phyloP scores from a whole-genome alignment of 2,329 filamentous ascomycete species.

The Teratosphaeria epicoccoides region DNA sequence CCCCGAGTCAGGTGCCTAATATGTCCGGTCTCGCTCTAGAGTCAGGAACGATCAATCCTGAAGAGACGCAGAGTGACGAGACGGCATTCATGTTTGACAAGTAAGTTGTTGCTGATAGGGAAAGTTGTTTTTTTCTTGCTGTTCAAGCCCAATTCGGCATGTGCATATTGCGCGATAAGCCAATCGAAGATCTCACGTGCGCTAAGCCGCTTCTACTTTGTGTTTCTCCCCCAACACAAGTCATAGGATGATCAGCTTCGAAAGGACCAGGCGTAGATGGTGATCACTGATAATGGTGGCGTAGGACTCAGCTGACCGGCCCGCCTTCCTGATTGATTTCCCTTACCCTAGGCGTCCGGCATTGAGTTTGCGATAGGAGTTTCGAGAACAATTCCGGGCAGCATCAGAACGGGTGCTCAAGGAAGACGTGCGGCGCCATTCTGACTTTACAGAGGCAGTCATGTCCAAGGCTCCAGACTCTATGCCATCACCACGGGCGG shows the following conservation, averaged over 20 bases:
- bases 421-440: background rate
- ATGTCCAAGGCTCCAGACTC: conserved; percentile 4
- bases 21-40: no score
- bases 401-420: background rate
- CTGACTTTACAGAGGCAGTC: background rate
- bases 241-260: background rate
- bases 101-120: background rate
- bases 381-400: background rate
- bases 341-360: background rate
- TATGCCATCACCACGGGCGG: conserved; percentile 4
- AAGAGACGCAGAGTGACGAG: background rate
- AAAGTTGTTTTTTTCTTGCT: background rate
- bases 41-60: no score
- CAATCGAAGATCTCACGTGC: no score
- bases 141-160: no score
- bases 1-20: no score
- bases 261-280: background rate
- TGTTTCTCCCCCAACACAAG: background rate
- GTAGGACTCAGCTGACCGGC: background rate
- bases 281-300: background rate
- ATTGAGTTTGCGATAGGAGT: background rate
- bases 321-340: background rate
- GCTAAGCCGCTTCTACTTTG: background rate
- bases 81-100: background rate
- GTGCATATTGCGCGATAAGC: background rate